These are phyloP conservation scores for Fragaria ananassa DNA, from an alignment of 306 rosid species.

Conservation along the genomic window DNA sequence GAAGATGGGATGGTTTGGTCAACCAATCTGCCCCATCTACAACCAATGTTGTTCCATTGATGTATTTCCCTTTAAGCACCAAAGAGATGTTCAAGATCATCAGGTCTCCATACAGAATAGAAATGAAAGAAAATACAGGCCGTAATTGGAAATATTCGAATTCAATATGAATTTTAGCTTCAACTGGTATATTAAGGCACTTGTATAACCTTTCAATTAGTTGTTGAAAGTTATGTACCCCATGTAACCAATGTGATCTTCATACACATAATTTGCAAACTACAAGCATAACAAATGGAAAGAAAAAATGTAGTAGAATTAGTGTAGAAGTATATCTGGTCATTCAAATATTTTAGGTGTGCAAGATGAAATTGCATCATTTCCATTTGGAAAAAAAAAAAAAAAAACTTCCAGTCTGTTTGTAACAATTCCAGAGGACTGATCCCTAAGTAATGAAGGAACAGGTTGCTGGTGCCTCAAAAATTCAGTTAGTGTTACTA, in stretches of 20 bases:
- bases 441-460: neutral
- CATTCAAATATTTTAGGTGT: neutral
- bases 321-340: neutral
- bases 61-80: slow-evolving; percentile 18
- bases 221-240: neutral
- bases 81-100: neutral
- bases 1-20: slow-evolving; percentile 5
- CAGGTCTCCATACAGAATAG: neutral
- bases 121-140: neutral
- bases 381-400: neutral
- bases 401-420: neutral
- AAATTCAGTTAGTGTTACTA: neutral
- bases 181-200: neutral
- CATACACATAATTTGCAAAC: neutral
- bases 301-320: neutral
- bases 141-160: neutral
- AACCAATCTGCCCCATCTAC: slow-evolving; percentile 17
- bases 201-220: neutral
- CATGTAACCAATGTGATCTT: neutral
- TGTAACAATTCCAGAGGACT: neutral
- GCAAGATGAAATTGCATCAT: neutral
- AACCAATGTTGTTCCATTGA: slow-evolving; percentile 23
- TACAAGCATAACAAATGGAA: neutral
- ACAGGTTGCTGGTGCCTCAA: neutral
- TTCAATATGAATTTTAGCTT: neutral